phyloP scores from a whole-genome alignment of 768 basidiomycete genomes.

The Glaciozyma antarctica region DNA sequence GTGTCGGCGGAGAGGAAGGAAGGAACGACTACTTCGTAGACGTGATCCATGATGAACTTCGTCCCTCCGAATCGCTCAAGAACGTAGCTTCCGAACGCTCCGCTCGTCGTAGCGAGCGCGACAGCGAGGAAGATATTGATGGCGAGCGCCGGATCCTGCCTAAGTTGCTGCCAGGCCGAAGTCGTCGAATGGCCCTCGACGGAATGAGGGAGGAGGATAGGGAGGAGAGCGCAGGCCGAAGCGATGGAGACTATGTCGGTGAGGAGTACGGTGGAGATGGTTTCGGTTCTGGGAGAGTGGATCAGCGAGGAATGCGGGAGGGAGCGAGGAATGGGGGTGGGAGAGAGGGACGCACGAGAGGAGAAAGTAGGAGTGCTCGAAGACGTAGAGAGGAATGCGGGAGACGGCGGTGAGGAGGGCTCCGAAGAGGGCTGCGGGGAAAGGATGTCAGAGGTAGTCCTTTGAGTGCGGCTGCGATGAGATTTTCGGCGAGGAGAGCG shows the following conservation, averaged over 20 bases:
- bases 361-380: conserved; percentile 28
- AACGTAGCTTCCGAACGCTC: conserved; percentile 13
- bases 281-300: neutral
- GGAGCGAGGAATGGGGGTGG: neutral
- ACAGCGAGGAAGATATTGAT: conserved; percentile 16
- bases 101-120: conserved; percentile 5
- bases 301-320: rapidly evolving
- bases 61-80: conserved; percentile 13
- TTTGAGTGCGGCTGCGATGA: neutral
- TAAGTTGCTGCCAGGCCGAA: conserved; percentile 9
- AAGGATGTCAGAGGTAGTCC: neutral
- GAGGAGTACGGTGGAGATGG: conserved; percentile 13
- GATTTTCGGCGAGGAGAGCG: too few relatives aligned
- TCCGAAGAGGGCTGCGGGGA: conserved; percentile 14
- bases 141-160: conserved; percentile 4
- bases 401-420: conserved; percentile 18
- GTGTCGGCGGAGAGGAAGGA: conserved; percentile 12
- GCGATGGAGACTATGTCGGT: conserved; percentile 24
- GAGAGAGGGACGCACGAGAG: conserved; percentile 15
- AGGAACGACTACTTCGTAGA: conserved; percentile 13
- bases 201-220: conserved; percentile 15
- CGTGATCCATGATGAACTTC: conserved; percentile 10
- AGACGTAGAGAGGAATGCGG: conserved; percentile 22
- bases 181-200: conserved; percentile 6
- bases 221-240: conserved; percentile 18